Base-by-base conservation (phyloP, 164 flowering plant genomes). In the Tetrastigma voinierianum region DNA sequence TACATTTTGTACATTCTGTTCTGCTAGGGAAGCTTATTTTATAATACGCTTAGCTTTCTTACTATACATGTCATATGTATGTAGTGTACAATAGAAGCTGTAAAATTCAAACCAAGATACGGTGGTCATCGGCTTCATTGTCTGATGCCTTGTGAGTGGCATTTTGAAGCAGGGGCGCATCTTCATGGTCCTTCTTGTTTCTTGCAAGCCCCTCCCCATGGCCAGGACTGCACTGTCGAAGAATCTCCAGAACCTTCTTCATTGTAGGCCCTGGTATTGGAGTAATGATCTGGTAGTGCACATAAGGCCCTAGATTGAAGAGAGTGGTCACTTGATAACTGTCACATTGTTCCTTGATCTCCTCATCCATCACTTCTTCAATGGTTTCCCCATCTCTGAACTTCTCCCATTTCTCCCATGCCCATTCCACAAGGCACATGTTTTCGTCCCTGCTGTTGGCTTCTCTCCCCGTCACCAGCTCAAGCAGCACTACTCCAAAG, bases 401-500 rank as follows among this genome's bases (percentile, higher is more conserved):
- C n/a, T n/a, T 80, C 80, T n/a, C 73, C 73, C 53, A 67, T 70
- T 2, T 77, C n/a, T n/a, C n/a, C 4, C 0, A 25, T 25, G 40
- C 97, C 96, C 88, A n/a, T 21, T 91, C 91, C 44, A 85, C 94
- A 0, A 90, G 82, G 70, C 79, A n/a, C n/a, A 60, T 73, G 51
- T 86, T 19, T 64, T 81, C 89, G 4, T 70, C 90, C n/a, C 90
- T 94, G 6, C 48, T 54, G 7, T 81, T 77, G 14, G 94, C 73
- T 86, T 84, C n/a, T 67, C 79, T 81, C 60, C 98, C 98, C 0
- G 98, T 93, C 19, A 67, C 86, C 19, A 93, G 77, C 53, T 93
- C 98, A 14, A 93, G 69, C 0, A 93, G 85, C 0, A 93, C 97
- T 32, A 93, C 98, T 10, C 98, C n/a, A 48, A 89, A 93, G 78